phyloP scores from a whole-genome alignment of 2,329 filamentous ascomycete genomes.

The Aspergillus hiratsukae region DNA sequence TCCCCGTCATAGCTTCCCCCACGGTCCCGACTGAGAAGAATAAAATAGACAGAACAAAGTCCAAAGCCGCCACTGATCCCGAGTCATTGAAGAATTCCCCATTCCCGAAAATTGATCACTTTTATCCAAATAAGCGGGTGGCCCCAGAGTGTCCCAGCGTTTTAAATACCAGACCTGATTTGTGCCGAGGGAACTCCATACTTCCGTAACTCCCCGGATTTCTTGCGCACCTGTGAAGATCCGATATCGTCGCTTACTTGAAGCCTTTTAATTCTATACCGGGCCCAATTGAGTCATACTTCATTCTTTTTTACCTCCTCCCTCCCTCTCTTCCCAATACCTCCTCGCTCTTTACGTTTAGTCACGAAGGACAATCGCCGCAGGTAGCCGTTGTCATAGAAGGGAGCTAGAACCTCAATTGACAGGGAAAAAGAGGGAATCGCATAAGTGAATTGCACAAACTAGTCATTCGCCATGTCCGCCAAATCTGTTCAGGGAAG shows the following conservation, averaged over 20 bases:
- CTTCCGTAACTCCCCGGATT: conserved; percentile 32
- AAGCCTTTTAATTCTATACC: neutral
- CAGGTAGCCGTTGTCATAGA: neutral
- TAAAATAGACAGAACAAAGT: neutral
- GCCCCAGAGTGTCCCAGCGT: conserved; percentile 1
- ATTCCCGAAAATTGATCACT: conserved; percentile 15
- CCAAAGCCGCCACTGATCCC: conserved; percentile 21
- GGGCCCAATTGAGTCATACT: conserved; percentile 5
- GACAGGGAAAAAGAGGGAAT: neutral
- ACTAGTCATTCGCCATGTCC: conserved; percentile 46
- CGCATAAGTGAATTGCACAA: neutral
- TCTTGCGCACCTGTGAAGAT: conserved; percentile 15
- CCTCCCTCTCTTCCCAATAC: conserved; percentile 5
- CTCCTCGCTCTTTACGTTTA: neutral
- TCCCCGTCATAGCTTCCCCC: conserved; percentile 32
- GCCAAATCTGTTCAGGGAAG: conserved; percentile 54
- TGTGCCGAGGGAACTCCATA: conserved; percentile 24
- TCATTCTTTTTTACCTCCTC: neutral
- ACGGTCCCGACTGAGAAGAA: conserved; percentile 3
- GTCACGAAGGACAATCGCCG: neutral
- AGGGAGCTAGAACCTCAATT: conserved; percentile 1
- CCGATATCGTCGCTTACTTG: conserved; percentile 20
- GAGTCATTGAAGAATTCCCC: conserved; percentile 18
- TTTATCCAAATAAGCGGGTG: conserved; percentile 6
- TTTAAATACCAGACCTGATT: conserved; percentile 12